phyloP scores from a whole-genome alignment of 768 basidiomycete species.

The Phlebiopsis gigantea region DNA sequence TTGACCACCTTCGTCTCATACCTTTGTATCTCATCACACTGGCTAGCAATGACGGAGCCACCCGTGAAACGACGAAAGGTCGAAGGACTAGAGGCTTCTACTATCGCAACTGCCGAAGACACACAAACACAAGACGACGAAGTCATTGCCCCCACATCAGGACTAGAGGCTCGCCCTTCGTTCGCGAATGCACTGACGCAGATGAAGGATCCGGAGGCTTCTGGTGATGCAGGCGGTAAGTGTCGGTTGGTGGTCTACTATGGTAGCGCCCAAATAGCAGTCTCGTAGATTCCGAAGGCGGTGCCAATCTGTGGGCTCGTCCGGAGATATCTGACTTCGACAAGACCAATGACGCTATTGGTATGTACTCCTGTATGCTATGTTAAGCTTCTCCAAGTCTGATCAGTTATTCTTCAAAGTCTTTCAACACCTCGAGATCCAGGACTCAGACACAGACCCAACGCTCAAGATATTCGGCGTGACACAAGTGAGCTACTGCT shows the following conservation, averaged over 20 bases:
- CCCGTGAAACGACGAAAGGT: conserved; percentile 1
- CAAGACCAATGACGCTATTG: conserved; percentile 57
- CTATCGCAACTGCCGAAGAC: background rate
- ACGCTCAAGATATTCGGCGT: conserved; percentile 81
- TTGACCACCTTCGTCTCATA: too few relatives aligned
- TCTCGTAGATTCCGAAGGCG: conserved; percentile 63
- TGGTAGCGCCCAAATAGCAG: background rate
- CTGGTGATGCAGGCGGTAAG: conserved; percentile 20
- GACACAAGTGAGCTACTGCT: conserved; percentile 54
- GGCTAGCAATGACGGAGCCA: background rate
- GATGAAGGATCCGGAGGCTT: conserved; percentile 28
- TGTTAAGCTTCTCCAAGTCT: background rate
- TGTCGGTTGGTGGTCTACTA: background rate
- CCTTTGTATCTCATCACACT: too few relatives aligned
- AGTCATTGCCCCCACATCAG: background rate
- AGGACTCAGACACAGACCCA: conserved; percentile 47
- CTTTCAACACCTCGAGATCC: conserved; percentile 97
- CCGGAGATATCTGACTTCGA: conserved; percentile 53
- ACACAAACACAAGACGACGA: background rate
- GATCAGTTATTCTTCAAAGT: conserved; percentile 36
- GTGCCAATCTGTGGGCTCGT: conserved; percentile 69
- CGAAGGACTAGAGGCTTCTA: background rate
- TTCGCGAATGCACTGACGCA: conserved; percentile 35
- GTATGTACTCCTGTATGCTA: conserved; percentile 34
- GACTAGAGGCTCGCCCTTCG: conserved; percentile 20